Evolutionary conservation across 23 red algal species (phyloP).

Genomic region (Pyropia yezoensis): DNA sequence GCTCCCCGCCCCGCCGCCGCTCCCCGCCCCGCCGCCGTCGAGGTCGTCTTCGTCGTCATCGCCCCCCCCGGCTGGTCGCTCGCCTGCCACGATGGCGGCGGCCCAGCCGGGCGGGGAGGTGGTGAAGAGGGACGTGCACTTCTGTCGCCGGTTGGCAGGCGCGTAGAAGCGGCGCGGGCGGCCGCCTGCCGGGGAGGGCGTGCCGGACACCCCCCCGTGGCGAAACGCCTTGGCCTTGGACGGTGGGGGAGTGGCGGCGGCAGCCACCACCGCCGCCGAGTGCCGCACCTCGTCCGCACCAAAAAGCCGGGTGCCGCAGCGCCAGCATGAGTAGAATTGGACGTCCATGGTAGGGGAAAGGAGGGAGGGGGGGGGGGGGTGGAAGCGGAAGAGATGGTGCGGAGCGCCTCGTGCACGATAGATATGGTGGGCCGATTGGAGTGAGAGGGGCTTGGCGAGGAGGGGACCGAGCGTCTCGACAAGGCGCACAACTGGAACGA

Average conservation of each 20-base stretch:
- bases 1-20: no score
- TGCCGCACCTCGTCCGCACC: slow-evolving; percentile 17
- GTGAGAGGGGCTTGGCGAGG: no score
- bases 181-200: background rate
- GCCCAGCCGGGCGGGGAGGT: slow-evolving; percentile 1
- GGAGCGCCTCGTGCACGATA: no score
- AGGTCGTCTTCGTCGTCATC: slow-evolving; percentile 3
- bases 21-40: slow-evolving; percentile 20
- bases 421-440: no score
- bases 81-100: slow-evolving; percentile 34
- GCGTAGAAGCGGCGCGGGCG: slow-evolving; percentile 1
- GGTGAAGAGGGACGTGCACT: background rate
- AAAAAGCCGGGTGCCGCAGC: slow-evolving; percentile 29
- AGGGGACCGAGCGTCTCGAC: no score
- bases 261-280: background rate
- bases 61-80: slow-evolving; percentile 23
- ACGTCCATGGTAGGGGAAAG: no score
- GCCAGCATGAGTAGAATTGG: slow-evolving; percentile 35
- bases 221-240: background rate
- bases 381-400: no score
- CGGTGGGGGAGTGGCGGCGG: background rate
- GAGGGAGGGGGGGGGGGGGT: no score
- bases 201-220: background rate
- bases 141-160: background rate
- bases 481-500: no score